Percentiles rank a stretch among this genome's conserved stretches.
Conservation (phyloP, 257 asterid genomes). For the Cinchona pubescens region DNA sequence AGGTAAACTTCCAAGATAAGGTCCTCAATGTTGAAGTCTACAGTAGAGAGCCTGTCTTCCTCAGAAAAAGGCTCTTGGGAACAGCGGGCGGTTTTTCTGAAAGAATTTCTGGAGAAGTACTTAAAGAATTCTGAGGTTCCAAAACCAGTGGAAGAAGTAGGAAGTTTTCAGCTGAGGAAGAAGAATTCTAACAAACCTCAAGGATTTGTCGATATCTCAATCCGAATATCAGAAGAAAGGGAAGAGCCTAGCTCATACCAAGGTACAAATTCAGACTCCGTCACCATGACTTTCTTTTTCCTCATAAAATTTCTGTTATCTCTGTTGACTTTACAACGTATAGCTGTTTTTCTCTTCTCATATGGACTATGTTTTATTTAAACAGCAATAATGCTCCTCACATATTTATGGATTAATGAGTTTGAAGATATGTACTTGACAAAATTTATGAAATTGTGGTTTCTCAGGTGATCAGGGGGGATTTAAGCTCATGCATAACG, state of each 20-base stretch:
- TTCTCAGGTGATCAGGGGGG: conserved; percentile 51
- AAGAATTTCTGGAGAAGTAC: conserved; percentile 70
- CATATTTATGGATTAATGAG: background rate
- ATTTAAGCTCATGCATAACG: conserved; percentile 30
- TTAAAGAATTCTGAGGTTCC: conserved; percentile 35
- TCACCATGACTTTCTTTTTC: background rate
- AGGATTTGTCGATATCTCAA: conserved; percentile 71
- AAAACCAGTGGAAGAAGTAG: conserved; percentile 66
- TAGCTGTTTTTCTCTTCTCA: background rate
- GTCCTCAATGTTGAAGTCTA: conserved; percentile 66
- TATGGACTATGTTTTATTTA: background rate
- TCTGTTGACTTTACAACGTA: background rate
- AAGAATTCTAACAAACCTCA: conserved; percentile 57
- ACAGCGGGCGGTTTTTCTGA: conserved; percentile 59
- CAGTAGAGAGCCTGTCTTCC: conserved; percentile 75
- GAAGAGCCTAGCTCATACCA: conserved; percentile 47
- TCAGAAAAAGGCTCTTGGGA: conserved; percentile 62
- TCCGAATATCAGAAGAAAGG: conserved; percentile 55
- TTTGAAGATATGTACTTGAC: background rate
- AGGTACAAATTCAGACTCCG: conserved; percentile 20
- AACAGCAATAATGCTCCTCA: background rate
- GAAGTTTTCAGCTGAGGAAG: conserved; percentile 80
- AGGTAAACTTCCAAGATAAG: conserved; percentile 39
- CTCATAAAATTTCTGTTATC: background rate
- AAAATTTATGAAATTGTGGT: conserved; percentile 3